Evolutionary conservation across 1,284 basidiomycete genomes (phyloP).

Genomic region (Rhodotorula sp.): DNA sequence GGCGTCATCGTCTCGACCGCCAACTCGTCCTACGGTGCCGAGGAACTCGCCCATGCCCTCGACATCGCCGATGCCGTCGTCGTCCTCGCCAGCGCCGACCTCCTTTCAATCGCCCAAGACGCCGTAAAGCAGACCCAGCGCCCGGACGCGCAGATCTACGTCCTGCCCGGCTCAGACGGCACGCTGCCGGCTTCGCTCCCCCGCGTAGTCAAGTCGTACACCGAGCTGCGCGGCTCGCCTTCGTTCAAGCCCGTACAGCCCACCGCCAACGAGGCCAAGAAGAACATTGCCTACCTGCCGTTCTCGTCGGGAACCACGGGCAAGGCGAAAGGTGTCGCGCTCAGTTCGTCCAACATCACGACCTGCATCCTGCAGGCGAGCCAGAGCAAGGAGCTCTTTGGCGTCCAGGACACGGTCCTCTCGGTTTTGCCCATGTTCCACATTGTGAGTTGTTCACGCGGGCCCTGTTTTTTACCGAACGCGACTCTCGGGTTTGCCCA

Average conservation of each 20-base stretch:
- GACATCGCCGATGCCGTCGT: constrained; percentile 11
- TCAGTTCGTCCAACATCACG: constrained; percentile 30
- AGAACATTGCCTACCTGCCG: constrained; percentile 23
- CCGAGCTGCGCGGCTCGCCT: constrained; percentile 16
- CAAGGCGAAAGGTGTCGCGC: constrained; percentile 32
- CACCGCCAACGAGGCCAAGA: constrained; percentile 9
- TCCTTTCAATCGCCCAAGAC: constrained; percentile 17
- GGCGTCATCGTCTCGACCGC: constrained; percentile 37
- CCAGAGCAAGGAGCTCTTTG: constrained; percentile 20
- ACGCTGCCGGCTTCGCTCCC: constrained; percentile 9
- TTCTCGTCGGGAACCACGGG: constrained; percentile 37
- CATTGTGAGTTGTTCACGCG: background rate
- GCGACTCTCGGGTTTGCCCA: constrained; percentile 16
- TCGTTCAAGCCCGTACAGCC: constrained; percentile 24
- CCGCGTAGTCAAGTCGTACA: constrained; percentile 15
- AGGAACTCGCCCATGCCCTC: constrained; percentile 34
- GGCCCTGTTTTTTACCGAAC: too few species aligned
- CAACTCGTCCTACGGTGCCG: constrained; percentile 32
- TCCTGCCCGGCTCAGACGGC: constrained; percentile 29
- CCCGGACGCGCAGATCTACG: constrained; percentile 21
- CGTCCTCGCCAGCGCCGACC: constrained; percentile 29
- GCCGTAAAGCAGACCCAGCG: constrained; percentile 23
- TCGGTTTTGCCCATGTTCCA: constrained; percentile 25
- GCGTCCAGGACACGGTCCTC: constrained; percentile 22
- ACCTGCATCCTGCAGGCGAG: constrained; percentile 17